Evolutionary conservation across 2,329 filamentous ascomycete genomes (phyloP).

Genomic region (Ceratocystis diversiconidia): DNA sequence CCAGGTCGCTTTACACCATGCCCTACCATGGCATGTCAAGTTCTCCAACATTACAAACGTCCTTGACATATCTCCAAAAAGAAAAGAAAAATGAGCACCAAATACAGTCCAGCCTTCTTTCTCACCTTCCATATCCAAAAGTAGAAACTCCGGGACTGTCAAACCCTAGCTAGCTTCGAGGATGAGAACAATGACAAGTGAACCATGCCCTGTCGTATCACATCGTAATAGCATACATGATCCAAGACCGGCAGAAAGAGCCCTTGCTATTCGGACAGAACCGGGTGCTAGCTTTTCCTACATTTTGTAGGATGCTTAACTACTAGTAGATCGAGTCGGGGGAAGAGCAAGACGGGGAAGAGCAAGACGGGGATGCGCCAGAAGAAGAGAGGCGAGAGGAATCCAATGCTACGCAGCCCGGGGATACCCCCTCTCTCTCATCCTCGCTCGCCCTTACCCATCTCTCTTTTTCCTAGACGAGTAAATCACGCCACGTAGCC

Average conservation of each 20-base stretch:
- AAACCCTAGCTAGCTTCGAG: not conserved
- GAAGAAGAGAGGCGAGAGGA: too few species aligned
- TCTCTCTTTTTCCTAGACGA: not conserved
- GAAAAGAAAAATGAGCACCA: not conserved
- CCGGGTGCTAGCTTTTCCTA: not conserved
- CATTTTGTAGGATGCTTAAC: not conserved
- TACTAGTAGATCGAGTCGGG: not conserved
- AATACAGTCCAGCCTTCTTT: not conserved
- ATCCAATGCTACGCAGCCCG: too few species aligned
- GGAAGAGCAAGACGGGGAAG: too few species aligned
- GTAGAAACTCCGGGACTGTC: not conserved
- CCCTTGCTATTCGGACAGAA: slow-evolving; percentile 3
- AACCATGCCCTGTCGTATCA: not conserved
- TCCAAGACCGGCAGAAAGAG: not conserved
- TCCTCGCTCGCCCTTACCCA: not conserved
- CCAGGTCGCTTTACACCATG: not conserved
- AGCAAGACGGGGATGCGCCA: too few species aligned
- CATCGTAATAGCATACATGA: not conserved
- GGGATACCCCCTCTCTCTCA: not conserved
- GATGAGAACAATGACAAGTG: not conserved
- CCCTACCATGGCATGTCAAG: not conserved
- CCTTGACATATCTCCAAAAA: not conserved
- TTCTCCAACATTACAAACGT: not conserved
- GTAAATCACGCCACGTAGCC: not conserved
- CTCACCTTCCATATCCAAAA: not conserved